A percentile compares a stretch with the other conserved stretches of the same genome.
phyloP scores from a whole-genome alignment of 148 eudicot genomes.

The Rhododendron mucronatum region DNA sequence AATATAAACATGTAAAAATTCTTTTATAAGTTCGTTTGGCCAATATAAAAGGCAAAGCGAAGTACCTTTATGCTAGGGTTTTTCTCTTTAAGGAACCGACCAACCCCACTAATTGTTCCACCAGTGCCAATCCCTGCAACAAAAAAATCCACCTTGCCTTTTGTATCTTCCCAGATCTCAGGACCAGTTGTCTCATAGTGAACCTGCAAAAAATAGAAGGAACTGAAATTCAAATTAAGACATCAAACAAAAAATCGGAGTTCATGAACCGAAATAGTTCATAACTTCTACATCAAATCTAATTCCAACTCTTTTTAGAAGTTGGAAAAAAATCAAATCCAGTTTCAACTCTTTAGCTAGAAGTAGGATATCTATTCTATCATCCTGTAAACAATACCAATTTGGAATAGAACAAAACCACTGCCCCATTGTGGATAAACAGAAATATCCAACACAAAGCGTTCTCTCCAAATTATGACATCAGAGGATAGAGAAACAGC shows the following conservation, averaged over 20 bases:
- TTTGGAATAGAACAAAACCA: neutral
- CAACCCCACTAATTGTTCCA: constrained; percentile 91
- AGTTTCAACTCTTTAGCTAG: neutral
- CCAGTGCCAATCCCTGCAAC: constrained; percentile 98
- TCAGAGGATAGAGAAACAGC: neutral
- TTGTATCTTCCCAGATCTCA: constrained; percentile 99
- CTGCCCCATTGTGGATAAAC: neutral
- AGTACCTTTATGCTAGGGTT: constrained; percentile 71
- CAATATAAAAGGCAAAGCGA: neutral
- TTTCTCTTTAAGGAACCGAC: constrained; percentile 68
- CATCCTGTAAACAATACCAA: neutral
- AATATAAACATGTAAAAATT: neutral
- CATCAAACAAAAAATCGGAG: neutral
- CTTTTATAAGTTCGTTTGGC: neutral
- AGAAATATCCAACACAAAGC: neutral
- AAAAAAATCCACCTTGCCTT: constrained; percentile 86
- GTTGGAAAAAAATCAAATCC: neutral
- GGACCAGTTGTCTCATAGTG: constrained; percentile 99
- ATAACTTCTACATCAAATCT: neutral
- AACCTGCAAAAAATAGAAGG: constrained; percentile 36
- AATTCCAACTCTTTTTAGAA: neutral
- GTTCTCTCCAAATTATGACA: neutral
- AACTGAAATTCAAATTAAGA: neutral
- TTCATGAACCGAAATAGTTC: neutral
- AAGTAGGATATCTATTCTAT: neutral